phyloP scores from a whole-genome alignment of 2,329 filamentous ascomycete species.

The Neofusicoccum sp. region DNA sequence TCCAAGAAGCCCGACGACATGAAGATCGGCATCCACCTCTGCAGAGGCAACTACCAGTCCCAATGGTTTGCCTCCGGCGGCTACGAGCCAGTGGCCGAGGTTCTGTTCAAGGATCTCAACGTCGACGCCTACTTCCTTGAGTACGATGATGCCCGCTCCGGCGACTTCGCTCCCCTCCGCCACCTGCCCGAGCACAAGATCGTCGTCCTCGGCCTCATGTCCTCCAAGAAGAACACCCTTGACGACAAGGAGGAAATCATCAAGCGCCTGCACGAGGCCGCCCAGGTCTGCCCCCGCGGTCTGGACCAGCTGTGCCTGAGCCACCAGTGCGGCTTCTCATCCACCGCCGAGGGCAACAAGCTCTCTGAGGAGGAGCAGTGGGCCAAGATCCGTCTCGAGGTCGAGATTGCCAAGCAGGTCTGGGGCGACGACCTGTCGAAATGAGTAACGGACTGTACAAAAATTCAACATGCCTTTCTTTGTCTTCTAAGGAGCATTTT shows the following conservation, averaged over 20 bases:
- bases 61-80: slow-evolving; percentile 59
- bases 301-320: slow-evolving; percentile 56
- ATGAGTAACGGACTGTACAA: background rate
- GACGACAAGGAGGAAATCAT: slow-evolving; percentile 48
- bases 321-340: slow-evolving; percentile 59
- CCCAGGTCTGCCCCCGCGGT: slow-evolving; percentile 49
- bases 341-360: slow-evolving; percentile 58
- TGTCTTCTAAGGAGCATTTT: background rate
- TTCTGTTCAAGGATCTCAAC: slow-evolving; percentile 57
- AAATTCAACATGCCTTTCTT: background rate
- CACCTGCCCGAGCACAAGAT: slow-evolving; percentile 55
- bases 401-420: slow-evolving; percentile 57
- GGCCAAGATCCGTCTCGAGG: slow-evolving; percentile 55
- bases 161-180: slow-evolving; percentile 56
- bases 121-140: slow-evolving; percentile 61
- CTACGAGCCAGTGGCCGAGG: slow-evolving; percentile 58
- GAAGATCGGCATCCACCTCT: slow-evolving; percentile 57
- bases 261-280: slow-evolving; percentile 37
- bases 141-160: slow-evolving; percentile 57
- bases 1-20: slow-evolving; percentile 53
- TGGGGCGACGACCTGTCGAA: slow-evolving; percentile 51
- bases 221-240: slow-evolving; percentile 57
- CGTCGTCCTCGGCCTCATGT: slow-evolving; percentile 57
- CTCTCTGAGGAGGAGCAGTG: slow-evolving; percentile 58
- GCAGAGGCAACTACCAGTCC: slow-evolving; percentile 56